Base-by-base conservation (phyloP, 495 filamentous ascomycete genomes). In the Aspergillus heteromorphus region DNA sequence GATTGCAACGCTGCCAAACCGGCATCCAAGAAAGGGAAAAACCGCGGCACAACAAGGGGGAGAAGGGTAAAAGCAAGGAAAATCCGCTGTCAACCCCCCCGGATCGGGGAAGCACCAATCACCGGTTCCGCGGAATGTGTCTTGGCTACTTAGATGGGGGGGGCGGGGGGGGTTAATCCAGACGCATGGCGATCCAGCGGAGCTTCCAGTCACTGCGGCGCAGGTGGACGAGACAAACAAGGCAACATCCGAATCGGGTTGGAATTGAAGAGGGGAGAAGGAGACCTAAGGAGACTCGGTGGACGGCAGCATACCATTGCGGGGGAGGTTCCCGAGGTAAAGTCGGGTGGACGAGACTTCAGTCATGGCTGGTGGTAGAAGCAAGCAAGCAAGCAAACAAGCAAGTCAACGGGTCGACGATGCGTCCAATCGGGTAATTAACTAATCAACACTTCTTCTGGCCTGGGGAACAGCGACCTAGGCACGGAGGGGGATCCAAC, bases 311-410 rank as follows among this genome's bases (percentile, higher is more conserved):
- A 79, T 86, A 97, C 92, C 93, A 73, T 87, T 88, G 73, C 91
- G 91, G 67, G 95, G 93, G 68, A 98, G 85, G 73, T 97, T 97
- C 68, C 93, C 93, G 71, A 97, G 80, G 80, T 97, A 97, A 48
- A 97, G 87, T 75, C 93, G 83, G 64, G 93, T 97, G 49, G 87
- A 84, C 49, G 90, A 95, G 47, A 96, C 92, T 74, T 95, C 75
- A 59, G 70, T 76, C 75, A 78, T 78, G 66, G 65, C 56, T 63
- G 62, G 27, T 21, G 23, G 47, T 48, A 57, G 49, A 17, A 40
- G 30, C 48, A 54, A 42, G 40, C 29, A 48, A 40, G 50, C 51
- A 31, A 40, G 30, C 48, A 54, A 42, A 34, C 29, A 48, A 40
- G 50, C 51, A 31, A n/a, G n/a, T n/a, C 16, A 47, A 16, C 40